Base-by-base conservation (phyloP, 202 grass and related monocot species). In the Alloteropsis angusta region DNA sequence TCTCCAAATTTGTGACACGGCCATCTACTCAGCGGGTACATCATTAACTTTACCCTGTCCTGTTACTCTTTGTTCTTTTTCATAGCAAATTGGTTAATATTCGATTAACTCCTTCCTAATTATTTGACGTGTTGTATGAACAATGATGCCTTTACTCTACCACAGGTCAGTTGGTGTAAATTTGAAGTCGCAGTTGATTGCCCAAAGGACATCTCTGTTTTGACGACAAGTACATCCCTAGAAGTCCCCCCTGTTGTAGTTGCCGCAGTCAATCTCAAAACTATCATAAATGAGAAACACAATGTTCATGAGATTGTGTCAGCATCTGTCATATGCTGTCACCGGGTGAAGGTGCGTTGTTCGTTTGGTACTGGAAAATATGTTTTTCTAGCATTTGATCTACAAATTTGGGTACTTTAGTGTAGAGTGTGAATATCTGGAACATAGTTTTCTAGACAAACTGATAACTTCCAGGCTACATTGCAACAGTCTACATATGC, bases 151-250 rank as follows among this genome's bases (percentile, higher is more conserved):
- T 71, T 80, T 52, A 57, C 10, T 53, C 30, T 73, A 78, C 57
- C 72, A 89, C 84, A 99, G 96, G 90, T 93, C 65, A 99, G 96
- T 84, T 99, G 96, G 96, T 99, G 92, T 71, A 99, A 93, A 79
- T 93, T 89, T 93, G 96, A 99, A 81, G 75, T 99, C 70, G 80
- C 76, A 61, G 88, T 99, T 76, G 82, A 96, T 86, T 91, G 63
- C 60, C 92, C 92, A 59, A 99, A 99, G 83, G 88, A 99, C 45
- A 88, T 99, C 60, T 85, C 87, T 79, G 49, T 87, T 79, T 84
- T 87, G 76, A 80, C 86, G 77, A 85, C 87, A 86, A 98, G 85
- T 54, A 78, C 34, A 37, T 42, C 72, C 30, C 60, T 81, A 68
- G 90, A 96, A 76, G 86, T 90, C 41, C 96, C 92, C 42, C 80